Percentiles rank a stretch among this genome's conserved stretches.
Evolutionary conservation across 345 rosid genomes (phyloP).

Genomic region (Kernera saxatilis): DNA sequence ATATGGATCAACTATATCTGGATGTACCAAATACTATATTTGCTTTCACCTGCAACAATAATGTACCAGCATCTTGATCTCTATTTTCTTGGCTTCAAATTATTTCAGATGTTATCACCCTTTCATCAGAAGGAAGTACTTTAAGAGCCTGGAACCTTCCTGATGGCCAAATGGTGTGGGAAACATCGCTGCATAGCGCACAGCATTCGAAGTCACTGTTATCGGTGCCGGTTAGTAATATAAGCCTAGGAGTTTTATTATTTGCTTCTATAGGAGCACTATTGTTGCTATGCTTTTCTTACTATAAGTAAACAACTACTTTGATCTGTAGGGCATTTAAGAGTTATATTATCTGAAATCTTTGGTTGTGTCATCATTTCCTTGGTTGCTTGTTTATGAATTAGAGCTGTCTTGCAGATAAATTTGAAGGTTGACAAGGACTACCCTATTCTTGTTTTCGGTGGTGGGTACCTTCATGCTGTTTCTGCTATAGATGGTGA

Average conservation of each 20-base stretch:
- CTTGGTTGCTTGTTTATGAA: slow-evolving; percentile 6
- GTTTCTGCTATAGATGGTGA: slow-evolving; percentile 86
- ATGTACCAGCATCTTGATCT: background rate
- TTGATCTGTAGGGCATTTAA: background rate
- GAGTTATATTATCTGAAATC: background rate
- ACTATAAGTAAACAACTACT: background rate
- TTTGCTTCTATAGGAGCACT: background rate
- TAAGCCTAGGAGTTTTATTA: background rate
- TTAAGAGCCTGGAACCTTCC: slow-evolving; percentile 98
- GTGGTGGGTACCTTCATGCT: slow-evolving; percentile 75
- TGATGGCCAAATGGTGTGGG: slow-evolving; percentile 99
- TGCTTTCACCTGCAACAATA: background rate
- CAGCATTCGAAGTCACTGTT: slow-evolving; percentile 57
- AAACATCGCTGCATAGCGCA: slow-evolving; percentile 56
- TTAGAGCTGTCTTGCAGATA: slow-evolving; percentile 40
- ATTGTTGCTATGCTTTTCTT: background rate
- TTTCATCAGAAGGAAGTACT: slow-evolving; percentile 73
- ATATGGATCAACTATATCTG: background rate
- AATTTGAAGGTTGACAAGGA: slow-evolving; percentile 68
- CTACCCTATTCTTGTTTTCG: slow-evolving; percentile 49
- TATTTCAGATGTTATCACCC: slow-evolving; percentile 70
- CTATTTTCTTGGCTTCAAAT: slow-evolving; percentile 4
- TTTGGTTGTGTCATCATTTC: background rate
- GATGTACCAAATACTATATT: background rate
- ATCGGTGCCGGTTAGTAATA: slow-evolving; percentile 54